A percentile compares a stretch with the other conserved stretches of the same genome.
Conservation (phyloP, 2,329 filamentous ascomycete genomes). For the Alternaria brassicicola region DNA sequence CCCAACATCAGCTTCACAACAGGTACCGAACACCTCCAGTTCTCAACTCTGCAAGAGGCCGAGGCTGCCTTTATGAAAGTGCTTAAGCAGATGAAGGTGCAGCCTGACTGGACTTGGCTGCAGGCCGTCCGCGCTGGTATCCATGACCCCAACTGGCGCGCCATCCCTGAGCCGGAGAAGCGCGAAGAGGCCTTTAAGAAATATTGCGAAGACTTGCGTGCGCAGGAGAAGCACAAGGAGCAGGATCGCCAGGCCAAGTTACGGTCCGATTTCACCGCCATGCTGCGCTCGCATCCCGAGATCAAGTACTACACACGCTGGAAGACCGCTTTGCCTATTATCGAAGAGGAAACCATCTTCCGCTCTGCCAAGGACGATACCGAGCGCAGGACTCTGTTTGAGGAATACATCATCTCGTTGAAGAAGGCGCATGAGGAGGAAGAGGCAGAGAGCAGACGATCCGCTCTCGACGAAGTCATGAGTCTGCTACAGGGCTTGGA, state of each 20-base stretch:
- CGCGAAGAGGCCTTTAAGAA: conserved; percentile 92
- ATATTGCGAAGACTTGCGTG: conserved; percentile 86
- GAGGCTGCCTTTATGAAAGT: conserved; percentile 93
- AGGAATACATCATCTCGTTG: conserved; percentile 87
- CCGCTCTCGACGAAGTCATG: conserved; percentile 82
- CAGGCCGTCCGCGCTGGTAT: conserved; percentile 85
- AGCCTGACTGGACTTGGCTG: conserved; percentile 92
- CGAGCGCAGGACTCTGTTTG: conserved; percentile 87
- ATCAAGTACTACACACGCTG: conserved; percentile 97
- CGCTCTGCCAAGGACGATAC: conserved; percentile 85
- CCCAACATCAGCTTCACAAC: conserved; percentile 49
- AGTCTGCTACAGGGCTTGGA: conserved; percentile 79
- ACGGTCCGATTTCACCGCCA: conserved; percentile 90
- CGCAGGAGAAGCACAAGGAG: conserved; percentile 92
- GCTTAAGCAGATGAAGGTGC: conserved; percentile 81
- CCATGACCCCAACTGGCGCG: conserved; percentile 89
- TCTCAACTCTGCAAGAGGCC: conserved; percentile 73
- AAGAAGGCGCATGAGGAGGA: conserved; percentile 80
- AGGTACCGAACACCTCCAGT: conserved; percentile 58
- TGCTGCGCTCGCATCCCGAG: conserved; percentile 95
- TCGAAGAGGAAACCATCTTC: conserved; percentile 95
- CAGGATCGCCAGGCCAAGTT: conserved; percentile 92
- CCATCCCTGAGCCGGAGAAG: conserved; percentile 90
- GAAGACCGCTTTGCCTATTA: conserved; percentile 93
- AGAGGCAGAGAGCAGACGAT: conserved; percentile 73